Percentiles rank a stretch among this genome's conserved stretches.
phyloP scores from a whole-genome alignment of 495 filamentous ascomycete genomes.

The Hypoxylon lenormandii region DNA sequence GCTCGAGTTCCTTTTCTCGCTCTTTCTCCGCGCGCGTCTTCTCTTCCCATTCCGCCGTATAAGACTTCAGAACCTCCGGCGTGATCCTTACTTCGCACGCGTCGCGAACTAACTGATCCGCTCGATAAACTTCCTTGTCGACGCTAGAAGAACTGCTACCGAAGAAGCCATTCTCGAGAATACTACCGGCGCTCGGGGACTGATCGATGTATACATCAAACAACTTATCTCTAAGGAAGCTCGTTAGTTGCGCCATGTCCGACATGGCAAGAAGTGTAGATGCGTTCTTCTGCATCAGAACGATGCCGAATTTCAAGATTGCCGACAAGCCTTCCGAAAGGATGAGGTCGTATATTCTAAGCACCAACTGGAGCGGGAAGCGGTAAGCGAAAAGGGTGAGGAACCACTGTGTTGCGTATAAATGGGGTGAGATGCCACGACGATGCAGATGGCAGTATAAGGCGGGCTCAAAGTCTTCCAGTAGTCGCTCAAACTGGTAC shows the following conservation, averaged over 20 bases:
- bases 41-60: slow-evolving; percentile 92
- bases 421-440: slow-evolving; percentile 84
- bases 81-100: slow-evolving; percentile 91
- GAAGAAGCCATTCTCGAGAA: slow-evolving; percentile 97
- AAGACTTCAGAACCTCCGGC: slow-evolving; percentile 78
- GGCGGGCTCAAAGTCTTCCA: slow-evolving; percentile 94
- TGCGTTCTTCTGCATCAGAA: slow-evolving; percentile 93
- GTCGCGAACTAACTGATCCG: slow-evolving; percentile 91
- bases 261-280: slow-evolving; percentile 81
- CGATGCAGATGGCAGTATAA: slow-evolving; percentile 94
- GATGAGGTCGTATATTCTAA: slow-evolving; percentile 96
- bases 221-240: slow-evolving; percentile 89
- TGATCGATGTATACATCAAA: slow-evolving; percentile 98
- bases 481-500: slow-evolving; percentile 92
- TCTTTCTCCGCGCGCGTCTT: slow-evolving; percentile 80
- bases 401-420: slow-evolving; percentile 99
- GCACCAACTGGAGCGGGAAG: slow-evolving; percentile 93
- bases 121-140: slow-evolving; percentile 95
- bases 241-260: slow-evolving; percentile 87
- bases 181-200: slow-evolving; percentile 83
- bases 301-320: slow-evolving; percentile 92
- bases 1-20: slow-evolving; percentile 83
- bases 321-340: slow-evolving; percentile 92
- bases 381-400: slow-evolving; percentile 98
- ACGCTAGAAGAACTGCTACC: slow-evolving; percentile 82